Conservation (phyloP, 129 eudicot species). For the Rutidosis leptorrhynchoides region DNA sequence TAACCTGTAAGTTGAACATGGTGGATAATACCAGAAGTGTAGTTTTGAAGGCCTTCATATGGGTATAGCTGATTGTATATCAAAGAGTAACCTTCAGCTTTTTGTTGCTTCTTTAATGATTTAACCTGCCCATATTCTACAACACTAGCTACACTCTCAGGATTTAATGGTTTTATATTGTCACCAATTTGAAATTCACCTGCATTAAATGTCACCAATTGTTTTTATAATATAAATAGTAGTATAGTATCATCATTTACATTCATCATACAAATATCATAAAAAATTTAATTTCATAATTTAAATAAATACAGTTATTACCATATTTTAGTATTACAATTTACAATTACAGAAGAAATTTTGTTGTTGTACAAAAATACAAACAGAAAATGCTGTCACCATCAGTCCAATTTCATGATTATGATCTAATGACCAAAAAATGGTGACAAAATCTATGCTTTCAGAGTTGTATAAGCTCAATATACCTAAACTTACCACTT, state of each 20-base stretch:
- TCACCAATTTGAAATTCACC: slow-evolving; percentile 91
- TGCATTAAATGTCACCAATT: slow-evolving; percentile 34
- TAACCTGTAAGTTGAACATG: slow-evolving; percentile 86
- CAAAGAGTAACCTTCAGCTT: slow-evolving; percentile 65
- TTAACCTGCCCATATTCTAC: slow-evolving; percentile 58
- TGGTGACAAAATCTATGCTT: background rate
- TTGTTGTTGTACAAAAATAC: background rate
- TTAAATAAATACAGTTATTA: no score
- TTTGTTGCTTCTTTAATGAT: slow-evolving; percentile 33
- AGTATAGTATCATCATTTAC: no score
- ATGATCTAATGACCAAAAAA: background rate
- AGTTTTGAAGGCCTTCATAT: slow-evolving; percentile 80
- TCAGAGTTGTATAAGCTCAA: background rate
- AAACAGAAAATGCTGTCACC: background rate
- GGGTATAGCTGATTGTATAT: slow-evolving; percentile 86
- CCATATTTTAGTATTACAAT: no score
- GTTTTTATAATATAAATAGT: no score
- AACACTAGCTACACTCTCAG: slow-evolving; percentile 59
- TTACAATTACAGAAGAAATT: background rate
- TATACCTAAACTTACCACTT: background rate
- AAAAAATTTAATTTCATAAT: background rate
- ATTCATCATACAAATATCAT: background rate
- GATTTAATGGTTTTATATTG: slow-evolving; percentile 67
- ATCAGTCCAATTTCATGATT: slow-evolving; percentile 5
- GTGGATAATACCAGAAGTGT: slow-evolving; percentile 95